Conservation (phyloP, 148 eudicot genomes). For the Rhododendron mucronatum region DNA sequence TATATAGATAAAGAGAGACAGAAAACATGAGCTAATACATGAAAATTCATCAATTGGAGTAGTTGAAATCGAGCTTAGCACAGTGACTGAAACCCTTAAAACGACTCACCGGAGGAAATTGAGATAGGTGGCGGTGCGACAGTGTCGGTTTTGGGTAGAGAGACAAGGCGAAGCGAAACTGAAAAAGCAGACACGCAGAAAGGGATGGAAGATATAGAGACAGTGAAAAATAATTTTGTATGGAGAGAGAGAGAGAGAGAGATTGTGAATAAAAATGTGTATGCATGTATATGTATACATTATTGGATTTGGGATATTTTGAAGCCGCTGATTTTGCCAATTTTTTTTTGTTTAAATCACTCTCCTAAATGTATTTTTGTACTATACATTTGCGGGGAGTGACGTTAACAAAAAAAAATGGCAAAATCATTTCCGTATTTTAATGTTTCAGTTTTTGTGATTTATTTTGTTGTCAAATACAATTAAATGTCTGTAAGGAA, state of each 20-base stretch:
- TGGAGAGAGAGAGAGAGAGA: neutral
- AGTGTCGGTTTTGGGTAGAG: neutral
- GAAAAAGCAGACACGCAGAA: slow-evolving; percentile 14
- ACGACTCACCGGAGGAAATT: neutral
- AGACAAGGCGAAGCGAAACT: slow-evolving; percentile 8
- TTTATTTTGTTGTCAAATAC: no score
- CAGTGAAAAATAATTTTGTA: neutral
- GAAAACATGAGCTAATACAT: neutral
- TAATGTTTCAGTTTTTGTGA: no score
- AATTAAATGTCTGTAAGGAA: no score
- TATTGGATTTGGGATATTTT: no score
- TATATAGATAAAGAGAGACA: neutral
- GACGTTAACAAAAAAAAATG: no score
- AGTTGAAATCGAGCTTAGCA: slow-evolving; percentile 9
- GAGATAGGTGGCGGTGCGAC: neutral
- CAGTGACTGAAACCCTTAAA: neutral
- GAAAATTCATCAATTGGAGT: neutral
- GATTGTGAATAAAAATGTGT: no score
- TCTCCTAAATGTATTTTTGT: no score
- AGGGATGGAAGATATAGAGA: slow-evolving; percentile 7
- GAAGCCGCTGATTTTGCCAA: no score
- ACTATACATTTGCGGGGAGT: no score
- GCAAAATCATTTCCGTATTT: no score
- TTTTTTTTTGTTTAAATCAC: no score
- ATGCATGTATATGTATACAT: no score